Evolutionary conservation across 768 basidiomycete species (phyloP).

Genomic region (Sporobolomyces phaffii): DNA sequence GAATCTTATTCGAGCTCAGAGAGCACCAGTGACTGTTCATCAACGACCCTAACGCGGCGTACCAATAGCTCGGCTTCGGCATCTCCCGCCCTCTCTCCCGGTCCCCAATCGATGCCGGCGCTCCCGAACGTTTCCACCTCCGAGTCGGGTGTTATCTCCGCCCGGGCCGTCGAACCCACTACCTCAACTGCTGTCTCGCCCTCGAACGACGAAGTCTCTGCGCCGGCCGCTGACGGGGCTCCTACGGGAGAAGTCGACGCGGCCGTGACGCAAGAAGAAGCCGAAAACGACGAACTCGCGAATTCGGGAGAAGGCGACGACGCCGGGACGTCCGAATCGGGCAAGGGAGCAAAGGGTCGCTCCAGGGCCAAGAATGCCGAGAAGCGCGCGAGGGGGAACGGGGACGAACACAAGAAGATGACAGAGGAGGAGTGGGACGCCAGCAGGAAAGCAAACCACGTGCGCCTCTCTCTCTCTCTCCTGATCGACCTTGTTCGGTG

Average conservation of each 20-base stretch:
- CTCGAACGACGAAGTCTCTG: too few relatives aligned
- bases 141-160: not conserved
- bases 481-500: not conserved
- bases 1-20: too few relatives aligned
- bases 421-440: conserved; percentile 72
- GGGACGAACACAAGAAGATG: conserved; percentile 47
- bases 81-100: not conserved
- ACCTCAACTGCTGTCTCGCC: too few relatives aligned
- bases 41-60: too few relatives aligned
- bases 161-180: too few relatives aligned
- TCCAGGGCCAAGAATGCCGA: conserved; percentile 1
- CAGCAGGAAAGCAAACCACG: conserved; percentile 76
- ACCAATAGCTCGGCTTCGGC: not conserved
- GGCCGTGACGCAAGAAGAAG: too few relatives aligned
- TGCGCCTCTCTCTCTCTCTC: conserved; percentile 45
- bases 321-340: too few relatives aligned
- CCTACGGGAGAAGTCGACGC: too few relatives aligned
- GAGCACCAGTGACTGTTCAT: too few relatives aligned
- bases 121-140: not conserved
- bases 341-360: not conserved
- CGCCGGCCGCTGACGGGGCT: too few relatives aligned
- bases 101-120: not conserved
- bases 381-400: conserved; percentile 1
- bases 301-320: not conserved
- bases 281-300: too few relatives aligned